Percentiles rank a stretch among this genome's conserved stretches.
Conservation (phyloP, 2,329 filamentous ascomycete species). For the Dendrostoma leiphaemia region DNA sequence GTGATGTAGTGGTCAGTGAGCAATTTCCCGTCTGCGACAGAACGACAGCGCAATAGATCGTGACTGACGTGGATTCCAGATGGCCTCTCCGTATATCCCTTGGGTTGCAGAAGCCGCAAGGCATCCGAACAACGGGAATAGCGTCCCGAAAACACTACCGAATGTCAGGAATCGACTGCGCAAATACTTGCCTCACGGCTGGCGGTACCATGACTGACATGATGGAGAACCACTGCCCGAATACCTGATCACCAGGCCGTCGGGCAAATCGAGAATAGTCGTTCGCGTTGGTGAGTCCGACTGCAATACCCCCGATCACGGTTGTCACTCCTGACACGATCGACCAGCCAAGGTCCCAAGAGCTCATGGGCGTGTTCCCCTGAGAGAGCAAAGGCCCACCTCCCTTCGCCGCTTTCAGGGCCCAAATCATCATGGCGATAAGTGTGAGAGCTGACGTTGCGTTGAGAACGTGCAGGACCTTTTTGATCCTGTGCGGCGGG, state of each 20-base stretch:
- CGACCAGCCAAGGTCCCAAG: conserved; percentile 33
- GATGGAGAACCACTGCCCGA: conserved; percentile 12
- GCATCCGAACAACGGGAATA: too few species aligned
- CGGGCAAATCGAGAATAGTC: conserved; percentile 16
- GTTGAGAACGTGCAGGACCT: conserved; percentile 27
- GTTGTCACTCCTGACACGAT: conserved; percentile 37
- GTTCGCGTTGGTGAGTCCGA: conserved; percentile 23
- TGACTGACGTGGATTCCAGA: too few species aligned
- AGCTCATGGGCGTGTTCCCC: conserved; percentile 24
- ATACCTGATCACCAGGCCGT: conserved; percentile 11
- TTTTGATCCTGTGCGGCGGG: conserved; percentile 9
- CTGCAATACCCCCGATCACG: conserved; percentile 33
- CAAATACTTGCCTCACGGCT: too few species aligned
- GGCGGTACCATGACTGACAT: conserved; percentile 24
- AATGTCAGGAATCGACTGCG: too few species aligned
- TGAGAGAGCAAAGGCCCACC: conserved; percentile 31
- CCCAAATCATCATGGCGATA: conserved; percentile 36
- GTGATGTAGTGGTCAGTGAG: too few species aligned
- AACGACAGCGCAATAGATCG: too few species aligned
- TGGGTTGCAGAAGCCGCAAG: too few species aligned
- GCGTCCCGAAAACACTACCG: too few species aligned
- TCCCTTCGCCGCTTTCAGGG: conserved; percentile 38
- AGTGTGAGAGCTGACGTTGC: conserved; percentile 32
- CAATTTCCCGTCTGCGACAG: too few species aligned
- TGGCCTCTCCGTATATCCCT: too few species aligned